These are phyloP conservation scores for Trametes sanguinea DNA, from an alignment of 768 basidiomycete species.

Conservation along the genomic window DNA sequence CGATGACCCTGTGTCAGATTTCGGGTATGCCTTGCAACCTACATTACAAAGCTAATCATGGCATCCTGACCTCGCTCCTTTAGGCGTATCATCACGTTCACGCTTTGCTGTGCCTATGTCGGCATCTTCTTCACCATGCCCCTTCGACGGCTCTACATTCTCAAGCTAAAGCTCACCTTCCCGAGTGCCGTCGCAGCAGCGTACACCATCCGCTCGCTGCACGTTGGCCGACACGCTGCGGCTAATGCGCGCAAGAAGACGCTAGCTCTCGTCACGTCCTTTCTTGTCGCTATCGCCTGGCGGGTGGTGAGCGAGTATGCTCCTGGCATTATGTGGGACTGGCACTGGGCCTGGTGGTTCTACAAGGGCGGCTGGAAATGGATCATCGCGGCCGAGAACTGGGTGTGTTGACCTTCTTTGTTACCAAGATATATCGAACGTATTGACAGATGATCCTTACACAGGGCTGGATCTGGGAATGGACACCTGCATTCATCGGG, in stretches of 20 bases:
- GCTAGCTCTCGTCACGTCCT: conserved; percentile 22
- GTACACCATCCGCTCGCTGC: conserved; percentile 29
- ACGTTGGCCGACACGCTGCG: conserved; percentile 26
- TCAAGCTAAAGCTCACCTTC: conserved; percentile 28
- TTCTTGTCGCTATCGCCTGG: conserved; percentile 22
- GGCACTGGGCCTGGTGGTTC: conserved; percentile 29
- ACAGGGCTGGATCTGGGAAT: conserved; percentile 27
- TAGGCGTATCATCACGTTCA: conserved; percentile 28
- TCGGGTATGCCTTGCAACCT: conserved; percentile 14
- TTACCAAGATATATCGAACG: background rate
- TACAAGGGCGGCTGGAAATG: conserved; percentile 28
- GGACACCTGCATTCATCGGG: conserved; percentile 30
- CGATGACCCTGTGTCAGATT: conserved; percentile 18
- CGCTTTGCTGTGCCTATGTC: conserved; percentile 26
- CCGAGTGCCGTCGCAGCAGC: conserved; percentile 27
- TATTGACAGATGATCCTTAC: background rate
- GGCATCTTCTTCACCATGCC: conserved; percentile 32
- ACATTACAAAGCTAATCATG: background rate
- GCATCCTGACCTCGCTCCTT: background rate
- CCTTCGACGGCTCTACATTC: conserved; percentile 27
- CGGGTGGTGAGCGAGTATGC: conserved; percentile 27
- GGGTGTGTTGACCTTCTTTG: conserved; percentile 6
- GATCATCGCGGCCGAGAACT: conserved; percentile 27
- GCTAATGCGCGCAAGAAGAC: conserved; percentile 27
- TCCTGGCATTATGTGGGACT: conserved; percentile 29